A percentile compares a stretch with the other conserved stretches of the same genome.
Conservation (phyloP, 2,329 filamentous ascomycete species). For the Fusarium citri region DNA sequence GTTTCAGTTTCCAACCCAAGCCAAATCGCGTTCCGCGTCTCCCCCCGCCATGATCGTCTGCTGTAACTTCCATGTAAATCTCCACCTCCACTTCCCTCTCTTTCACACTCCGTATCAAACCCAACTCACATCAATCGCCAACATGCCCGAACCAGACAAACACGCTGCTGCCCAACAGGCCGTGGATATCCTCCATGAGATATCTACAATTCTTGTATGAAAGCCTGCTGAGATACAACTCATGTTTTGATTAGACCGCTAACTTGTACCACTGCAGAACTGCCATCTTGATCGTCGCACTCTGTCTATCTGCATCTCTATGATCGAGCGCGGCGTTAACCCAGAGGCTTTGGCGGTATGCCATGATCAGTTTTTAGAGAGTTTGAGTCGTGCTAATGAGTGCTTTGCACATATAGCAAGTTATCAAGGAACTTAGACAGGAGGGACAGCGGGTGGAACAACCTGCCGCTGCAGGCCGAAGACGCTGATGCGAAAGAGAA, state of each 20-base stretch:
- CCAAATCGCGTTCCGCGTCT: conserved; percentile 37
- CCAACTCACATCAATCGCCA: conserved; percentile 27
- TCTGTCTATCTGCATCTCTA: conserved; percentile 92
- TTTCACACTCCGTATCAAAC: conserved; percentile 17
- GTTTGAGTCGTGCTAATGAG: neutral
- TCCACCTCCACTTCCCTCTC: conserved; percentile 36
- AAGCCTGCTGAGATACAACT: neutral
- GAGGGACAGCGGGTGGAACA: conserved; percentile 65
- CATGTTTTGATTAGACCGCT: neutral
- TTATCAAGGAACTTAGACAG: conserved; percentile 69
- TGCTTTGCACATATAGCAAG: conserved; percentile 56
- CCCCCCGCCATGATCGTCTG: conserved; percentile 35
- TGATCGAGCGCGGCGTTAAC: conserved; percentile 97
- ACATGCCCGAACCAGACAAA: conserved; percentile 69
- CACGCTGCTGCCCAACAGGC: conserved; percentile 83
- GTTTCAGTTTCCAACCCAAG: neutral
- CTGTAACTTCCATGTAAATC: neutral
- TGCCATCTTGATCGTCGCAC: conserved; percentile 91
- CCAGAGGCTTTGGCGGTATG: conserved; percentile 93
- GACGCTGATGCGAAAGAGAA: conserved; percentile 33
- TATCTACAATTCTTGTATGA: conserved; percentile 87
- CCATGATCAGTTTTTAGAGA: neutral
- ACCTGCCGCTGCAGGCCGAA: conserved; percentile 49
- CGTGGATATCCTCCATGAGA: conserved; percentile 85
- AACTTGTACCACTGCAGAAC: conserved; percentile 69